Conservation (phyloP, 2,329 filamentous ascomycete species). For the Fusarium sp. region DNA sequence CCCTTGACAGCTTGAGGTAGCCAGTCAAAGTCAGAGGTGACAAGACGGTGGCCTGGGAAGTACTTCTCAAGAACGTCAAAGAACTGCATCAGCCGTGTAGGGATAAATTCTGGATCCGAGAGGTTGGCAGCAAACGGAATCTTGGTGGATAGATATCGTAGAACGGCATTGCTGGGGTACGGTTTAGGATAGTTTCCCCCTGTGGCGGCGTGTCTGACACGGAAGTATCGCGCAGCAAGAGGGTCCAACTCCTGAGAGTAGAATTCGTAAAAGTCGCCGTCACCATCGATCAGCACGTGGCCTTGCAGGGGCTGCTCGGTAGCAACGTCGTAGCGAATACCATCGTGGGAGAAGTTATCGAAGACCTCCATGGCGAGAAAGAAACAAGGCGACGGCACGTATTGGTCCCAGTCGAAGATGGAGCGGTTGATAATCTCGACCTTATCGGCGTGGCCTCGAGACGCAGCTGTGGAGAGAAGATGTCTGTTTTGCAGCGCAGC, state of each 20-base stretch:
- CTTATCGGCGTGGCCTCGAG: constrained; percentile 80
- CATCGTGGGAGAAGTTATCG: constrained; percentile 97
- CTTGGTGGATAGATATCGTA: constrained; percentile 70
- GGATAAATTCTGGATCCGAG: constrained; percentile 89
- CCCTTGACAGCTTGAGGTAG: constrained; percentile 86
- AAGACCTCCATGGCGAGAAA: constrained; percentile 98
- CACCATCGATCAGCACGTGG: constrained; percentile 83
- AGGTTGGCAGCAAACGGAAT: constrained; percentile 81
- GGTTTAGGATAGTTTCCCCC: constrained; percentile 72
- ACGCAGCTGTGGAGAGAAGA: constrained; percentile 72
- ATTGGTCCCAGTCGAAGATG: constrained; percentile 92
- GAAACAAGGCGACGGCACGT: constrained; percentile 93
- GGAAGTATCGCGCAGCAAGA: constrained; percentile 82
- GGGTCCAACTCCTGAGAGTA: constrained; percentile 86
- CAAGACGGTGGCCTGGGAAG: constrained; percentile 88
- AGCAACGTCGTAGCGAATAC: constrained; percentile 85
- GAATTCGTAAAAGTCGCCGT: constrained; percentile 95
- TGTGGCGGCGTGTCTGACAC: constrained; percentile 83
- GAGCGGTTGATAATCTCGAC: constrained; percentile 95
- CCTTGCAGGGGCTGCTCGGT: constrained; percentile 89
- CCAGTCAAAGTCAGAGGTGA: constrained; percentile 90
- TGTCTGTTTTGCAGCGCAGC: constrained; percentile 81
- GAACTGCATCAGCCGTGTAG: constrained; percentile 94
- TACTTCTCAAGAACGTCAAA: constrained; percentile 89
- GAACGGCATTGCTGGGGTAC: constrained; percentile 61